phyloP scores from a whole-genome alignment of 257 asterid genomes.

The Oldenlandia corymbosa region DNA sequence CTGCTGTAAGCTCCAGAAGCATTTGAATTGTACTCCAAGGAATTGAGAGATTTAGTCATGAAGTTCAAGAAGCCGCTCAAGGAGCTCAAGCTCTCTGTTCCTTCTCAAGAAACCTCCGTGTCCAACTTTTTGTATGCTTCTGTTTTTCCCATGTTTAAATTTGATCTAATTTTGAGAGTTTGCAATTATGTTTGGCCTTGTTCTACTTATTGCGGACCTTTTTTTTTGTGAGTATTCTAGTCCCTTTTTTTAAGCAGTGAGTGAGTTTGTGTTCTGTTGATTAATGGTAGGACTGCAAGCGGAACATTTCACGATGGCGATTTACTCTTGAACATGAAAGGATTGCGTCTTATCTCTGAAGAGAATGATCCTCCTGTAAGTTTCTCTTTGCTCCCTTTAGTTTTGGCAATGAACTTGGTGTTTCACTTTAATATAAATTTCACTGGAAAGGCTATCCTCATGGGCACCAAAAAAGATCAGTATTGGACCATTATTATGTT shows the following conservation, averaged over 20 bases:
- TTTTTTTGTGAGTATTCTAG: too few relatives aligned
- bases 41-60: too few relatives aligned
- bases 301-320: conserved; percentile 97
- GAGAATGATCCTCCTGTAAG: conserved; percentile 46
- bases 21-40: too few relatives aligned
- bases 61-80: conserved; percentile 76
- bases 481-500: too few relatives aligned
- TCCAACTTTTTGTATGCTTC: conserved; percentile 57
- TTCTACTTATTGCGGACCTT: too few relatives aligned
- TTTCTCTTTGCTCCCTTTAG: neutral
- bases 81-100: conserved; percentile 87
- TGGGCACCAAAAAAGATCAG: too few relatives aligned
- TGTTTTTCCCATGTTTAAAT: neutral
- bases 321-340: conserved; percentile 71
- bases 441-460: too few relatives aligned
- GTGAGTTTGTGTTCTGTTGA: neutral
- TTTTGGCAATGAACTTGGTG: neutral
- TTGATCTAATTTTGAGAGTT: too few relatives aligned
- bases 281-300: conserved; percentile 72
- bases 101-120: conserved; percentile 70
- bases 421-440: neutral
- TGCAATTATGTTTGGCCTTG: too few relatives aligned
- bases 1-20: too few relatives aligned
- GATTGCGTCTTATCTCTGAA: conserved; percentile 72
- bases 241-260: conserved; percentile 1